phyloP scores from a whole-genome alignment of 148 eudicot genomes.

The Talinum fruticosum region DNA sequence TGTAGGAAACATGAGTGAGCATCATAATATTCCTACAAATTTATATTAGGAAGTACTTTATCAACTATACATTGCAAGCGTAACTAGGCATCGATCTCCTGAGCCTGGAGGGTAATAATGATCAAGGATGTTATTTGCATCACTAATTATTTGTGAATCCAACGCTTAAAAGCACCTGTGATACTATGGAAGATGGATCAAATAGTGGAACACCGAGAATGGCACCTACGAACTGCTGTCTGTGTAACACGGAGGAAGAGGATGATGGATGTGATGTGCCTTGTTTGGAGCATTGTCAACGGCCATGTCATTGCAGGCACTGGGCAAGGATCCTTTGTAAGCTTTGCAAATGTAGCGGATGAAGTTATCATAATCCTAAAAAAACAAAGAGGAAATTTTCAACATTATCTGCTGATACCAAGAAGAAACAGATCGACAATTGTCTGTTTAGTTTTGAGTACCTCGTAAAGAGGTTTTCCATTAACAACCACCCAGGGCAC shows the following conservation, averaged over 20 bases:
- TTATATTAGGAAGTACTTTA: too few relatives aligned
- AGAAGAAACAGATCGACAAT: not conserved
- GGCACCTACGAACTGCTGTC: slow-evolving; percentile 22
- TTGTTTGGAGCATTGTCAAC: slow-evolving; percentile 11
- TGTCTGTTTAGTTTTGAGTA: slow-evolving; percentile 20
- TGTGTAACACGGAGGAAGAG: slow-evolving; percentile 25
- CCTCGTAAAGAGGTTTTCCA: slow-evolving; percentile 66
- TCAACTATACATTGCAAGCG: not conserved
- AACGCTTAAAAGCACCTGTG: slow-evolving; percentile 10
- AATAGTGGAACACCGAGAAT: slow-evolving; percentile 4
- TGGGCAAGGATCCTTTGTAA: slow-evolving; percentile 51
- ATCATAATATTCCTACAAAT: too few relatives aligned
- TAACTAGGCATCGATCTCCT: not conserved
- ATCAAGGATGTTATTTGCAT: not conserved
- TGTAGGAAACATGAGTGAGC: not conserved
- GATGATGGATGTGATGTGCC: slow-evolving; percentile 13
- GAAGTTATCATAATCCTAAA: slow-evolving; percentile 53
- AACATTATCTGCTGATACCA: not conserved
- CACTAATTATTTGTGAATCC: not conserved
- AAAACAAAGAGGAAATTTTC: not conserved
- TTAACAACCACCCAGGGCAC: slow-evolving; percentile 92
- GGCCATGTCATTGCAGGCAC: slow-evolving; percentile 43
- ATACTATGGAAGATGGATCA: slow-evolving; percentile 10
- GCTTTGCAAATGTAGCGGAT: slow-evolving; percentile 60
- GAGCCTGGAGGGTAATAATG: not conserved